Percentiles rank a stretch among this genome's conserved stretches.
These are phyloP conservation scores for Takashimella tepidaria DNA, from an alignment of 1,284 basidiomycete genomes.

Conservation along the genomic window DNA sequence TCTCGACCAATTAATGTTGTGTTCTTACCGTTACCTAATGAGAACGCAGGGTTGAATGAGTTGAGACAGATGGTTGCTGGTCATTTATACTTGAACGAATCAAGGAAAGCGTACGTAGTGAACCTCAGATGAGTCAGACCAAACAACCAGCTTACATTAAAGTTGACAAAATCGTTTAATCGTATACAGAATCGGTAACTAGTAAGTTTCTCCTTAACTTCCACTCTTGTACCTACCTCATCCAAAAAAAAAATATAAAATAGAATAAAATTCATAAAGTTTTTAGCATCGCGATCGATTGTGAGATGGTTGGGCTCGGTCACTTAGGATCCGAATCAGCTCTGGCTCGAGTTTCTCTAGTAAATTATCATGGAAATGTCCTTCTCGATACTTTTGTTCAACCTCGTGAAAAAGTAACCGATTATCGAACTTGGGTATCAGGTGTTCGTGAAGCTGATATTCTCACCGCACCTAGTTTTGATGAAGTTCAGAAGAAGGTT, in stretches of 20 bases:
- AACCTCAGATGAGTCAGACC: too few relatives aligned
- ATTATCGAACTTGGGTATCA: constrained; percentile 89
- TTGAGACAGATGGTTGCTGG: constrained; percentile 42
- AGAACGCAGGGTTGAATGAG: constrained; percentile 32
- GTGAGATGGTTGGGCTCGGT: constrained; percentile 97
- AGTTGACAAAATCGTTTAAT: not conserved
- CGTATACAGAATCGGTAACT: constrained; percentile 26
- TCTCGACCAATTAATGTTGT: too few relatives aligned
- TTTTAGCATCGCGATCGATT: constrained; percentile 67
- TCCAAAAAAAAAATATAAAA: not conserved
- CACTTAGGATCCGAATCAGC: constrained; percentile 72
- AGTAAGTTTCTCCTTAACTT: constrained; percentile 13
- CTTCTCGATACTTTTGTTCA: constrained; percentile 81
- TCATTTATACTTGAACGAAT: constrained; percentile 27
- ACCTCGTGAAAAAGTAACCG: constrained; percentile 82
- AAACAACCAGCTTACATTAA: not conserved
- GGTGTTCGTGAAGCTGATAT: constrained; percentile 78
- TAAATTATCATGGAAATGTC: constrained; percentile 81
- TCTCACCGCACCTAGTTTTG: constrained; percentile 70
- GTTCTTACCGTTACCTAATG: constrained; percentile 26
- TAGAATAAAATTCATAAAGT: not conserved
- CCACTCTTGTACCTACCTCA: not conserved
- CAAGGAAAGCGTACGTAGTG: constrained; percentile 40
- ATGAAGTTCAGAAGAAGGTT: constrained; percentile 73
- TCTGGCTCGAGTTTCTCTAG: constrained; percentile 83